Percentiles rank a stretch among this genome's conserved stretches.
These are phyloP conservation scores for Scheffersomyces cryptocercus DNA, from an alignment of 1,139 yeast species.

Conservation along the genomic window DNA sequence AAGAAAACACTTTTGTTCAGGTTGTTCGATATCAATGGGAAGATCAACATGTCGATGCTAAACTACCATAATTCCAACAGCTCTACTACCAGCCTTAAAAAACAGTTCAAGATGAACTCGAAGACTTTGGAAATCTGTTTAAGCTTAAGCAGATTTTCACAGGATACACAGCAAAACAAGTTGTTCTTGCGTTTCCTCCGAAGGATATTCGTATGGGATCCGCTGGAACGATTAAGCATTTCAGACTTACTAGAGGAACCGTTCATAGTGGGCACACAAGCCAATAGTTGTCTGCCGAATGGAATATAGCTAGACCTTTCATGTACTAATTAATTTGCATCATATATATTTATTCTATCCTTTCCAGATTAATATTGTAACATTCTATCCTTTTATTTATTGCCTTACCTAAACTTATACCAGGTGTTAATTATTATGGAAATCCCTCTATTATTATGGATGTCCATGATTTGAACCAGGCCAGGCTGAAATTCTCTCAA, in stretches of 20 bases:
- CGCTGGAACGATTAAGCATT: constrained; percentile 45
- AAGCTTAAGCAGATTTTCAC: constrained; percentile 30
- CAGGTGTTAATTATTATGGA: too few species aligned
- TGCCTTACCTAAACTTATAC: too few species aligned
- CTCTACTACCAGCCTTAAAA: constrained; percentile 19
- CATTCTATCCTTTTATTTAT: too few species aligned
- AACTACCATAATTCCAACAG: constrained; percentile 21
- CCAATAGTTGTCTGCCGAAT: too few species aligned
- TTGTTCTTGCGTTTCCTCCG: constrained; percentile 33
- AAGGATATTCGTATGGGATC: constrained; percentile 57
- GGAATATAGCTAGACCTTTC: too few species aligned
- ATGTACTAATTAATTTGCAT: too few species aligned
- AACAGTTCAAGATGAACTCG: constrained; percentile 29
- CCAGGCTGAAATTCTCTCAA: constrained; percentile 59
- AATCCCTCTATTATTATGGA: constrained; percentile 31
- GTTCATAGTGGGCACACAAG: not conserved
- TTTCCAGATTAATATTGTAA: not conserved
- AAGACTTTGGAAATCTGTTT: constrained; percentile 44
- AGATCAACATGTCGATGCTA: constrained; percentile 31
- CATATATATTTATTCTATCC: not conserved
- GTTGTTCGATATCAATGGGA: constrained; percentile 44
- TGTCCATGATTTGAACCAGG: constrained; percentile 71
- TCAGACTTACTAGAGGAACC: constrained; percentile 42
- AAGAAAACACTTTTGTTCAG: constrained; percentile 19
- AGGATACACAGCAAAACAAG: constrained; percentile 11